Evolutionary conservation across 495 filamentous ascomycete species (phyloP).

Genomic region (Cryomyces minteri): DNA sequence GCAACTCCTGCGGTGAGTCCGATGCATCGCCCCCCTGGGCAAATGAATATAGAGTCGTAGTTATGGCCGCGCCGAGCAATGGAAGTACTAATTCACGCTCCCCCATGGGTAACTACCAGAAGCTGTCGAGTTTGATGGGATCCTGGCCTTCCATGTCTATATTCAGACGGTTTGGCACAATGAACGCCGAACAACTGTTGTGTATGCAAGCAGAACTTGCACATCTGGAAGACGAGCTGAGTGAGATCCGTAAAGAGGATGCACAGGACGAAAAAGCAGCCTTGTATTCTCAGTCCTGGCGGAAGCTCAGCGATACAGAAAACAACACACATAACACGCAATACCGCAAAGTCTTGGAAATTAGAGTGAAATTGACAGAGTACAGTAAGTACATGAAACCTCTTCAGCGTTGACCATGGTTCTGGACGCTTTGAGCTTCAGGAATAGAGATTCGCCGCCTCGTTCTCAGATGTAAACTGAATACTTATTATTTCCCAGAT

Average conservation of each 20-base stretch:
- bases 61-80: too few relatives aligned
- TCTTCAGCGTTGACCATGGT: neutral
- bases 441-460: too few relatives aligned
- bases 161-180: slow-evolving; percentile 3
- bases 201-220: slow-evolving; percentile 2
- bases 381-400: slow-evolving; percentile 3
- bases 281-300: neutral
- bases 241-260: neutral
- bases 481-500: neutral
- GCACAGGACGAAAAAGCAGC: neutral
- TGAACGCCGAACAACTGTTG: slow-evolving; percentile 4
- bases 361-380: slow-evolving; percentile 1
- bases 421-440: too few relatives aligned
- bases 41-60: too few relatives aligned
- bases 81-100: too few relatives aligned
- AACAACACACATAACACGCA: neutral
- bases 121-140: neutral
- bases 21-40: too few relatives aligned
- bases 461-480: neutral
- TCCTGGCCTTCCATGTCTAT: slow-evolving; percentile 1
- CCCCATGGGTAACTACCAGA: neutral
- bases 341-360: neutral
- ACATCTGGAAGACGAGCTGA: slow-evolving; percentile 1
- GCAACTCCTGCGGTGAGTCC: too few relatives aligned
- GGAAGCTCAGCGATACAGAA: neutral